Base-by-base conservation (phyloP, 2,329 filamentous ascomycete species). In the Trichoderma atrobrunneum region DNA sequence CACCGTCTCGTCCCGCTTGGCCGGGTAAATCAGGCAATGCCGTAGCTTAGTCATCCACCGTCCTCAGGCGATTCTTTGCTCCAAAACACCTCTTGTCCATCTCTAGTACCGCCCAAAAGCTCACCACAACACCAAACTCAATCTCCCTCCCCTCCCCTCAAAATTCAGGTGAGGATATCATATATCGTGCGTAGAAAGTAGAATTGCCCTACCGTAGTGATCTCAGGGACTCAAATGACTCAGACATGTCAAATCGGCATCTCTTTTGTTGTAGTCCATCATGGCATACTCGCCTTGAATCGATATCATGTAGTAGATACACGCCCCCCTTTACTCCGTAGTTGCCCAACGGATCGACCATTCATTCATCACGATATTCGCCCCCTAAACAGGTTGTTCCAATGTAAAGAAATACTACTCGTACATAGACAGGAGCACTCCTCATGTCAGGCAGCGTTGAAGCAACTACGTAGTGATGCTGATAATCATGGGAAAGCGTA, bases 11-110 rank as follows among this genome's bases (percentile, higher is more conserved):
- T 56, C 59, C 56, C 74, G 66, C 66, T 69, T 74, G 75, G 75
- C 61, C 72, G 72, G 39, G 73, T 57, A 70, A 73, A 78, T 77
- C 70, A 72, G 76, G 77, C 72, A 71, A 74, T 78, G 77, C 74
- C 72, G 60, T 28, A 0, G 76, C 78, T 81, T 80, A 81, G 80
- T 81, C 80, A 81, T 76, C 71, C 76, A 59, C 71, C 75, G 76
- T 76, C 72, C 76, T 77, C 76, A 76, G 76, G 74, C 75, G 78
- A 81, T 78, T 76, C 75, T 76, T 61, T 74, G 71, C 72, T 72
- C 73, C 76, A 74, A 76, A 77, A 76, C 76, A 79, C 76, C 76
- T 78, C 75, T 79, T 76, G 76, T 72, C 54, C 76, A 78, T 78
- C 79, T 76, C n/a, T 75, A 76, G 75, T 70, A 39, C 65, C 70